These are phyloP conservation scores for maize (Zea mays) DNA, from an alignment of 176 grass and related monocot species.

Conservation along the genomic window DNA sequence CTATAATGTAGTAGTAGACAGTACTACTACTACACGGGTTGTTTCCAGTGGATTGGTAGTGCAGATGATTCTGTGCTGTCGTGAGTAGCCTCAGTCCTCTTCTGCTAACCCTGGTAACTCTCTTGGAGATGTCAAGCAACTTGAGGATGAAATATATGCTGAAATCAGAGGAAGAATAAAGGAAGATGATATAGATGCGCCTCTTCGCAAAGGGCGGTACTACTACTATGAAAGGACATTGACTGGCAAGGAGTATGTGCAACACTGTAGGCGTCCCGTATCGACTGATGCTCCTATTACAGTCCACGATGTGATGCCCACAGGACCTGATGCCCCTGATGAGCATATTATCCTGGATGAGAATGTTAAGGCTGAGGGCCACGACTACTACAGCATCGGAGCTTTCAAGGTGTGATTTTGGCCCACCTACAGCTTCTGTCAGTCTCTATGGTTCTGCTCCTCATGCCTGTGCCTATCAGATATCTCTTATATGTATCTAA, in stretches of 20 bases:
- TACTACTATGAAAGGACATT: slow-evolving; percentile 87
- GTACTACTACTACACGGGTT: neutral
- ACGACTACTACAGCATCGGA: slow-evolving; percentile 75
- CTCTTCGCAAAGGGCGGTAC: slow-evolving; percentile 54
- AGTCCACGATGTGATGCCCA: slow-evolving; percentile 71
- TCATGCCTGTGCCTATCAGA: neutral
- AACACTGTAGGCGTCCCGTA: slow-evolving; percentile 61
- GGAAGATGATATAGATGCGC: slow-evolving; percentile 71
- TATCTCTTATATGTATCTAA: slow-evolving; percentile 7
- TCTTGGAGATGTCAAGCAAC: slow-evolving; percentile 65
- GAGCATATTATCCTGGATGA: slow-evolving; percentile 91
- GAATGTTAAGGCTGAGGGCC: slow-evolving; percentile 69
- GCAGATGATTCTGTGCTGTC: neutral
- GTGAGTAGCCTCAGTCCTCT: neutral
- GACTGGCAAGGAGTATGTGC: slow-evolving; percentile 76
- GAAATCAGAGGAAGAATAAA: slow-evolving; percentile 89
- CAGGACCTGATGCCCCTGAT: slow-evolving; percentile 51
- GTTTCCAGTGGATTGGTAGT: neutral
- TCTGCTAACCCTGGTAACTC: neutral
- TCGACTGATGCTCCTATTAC: slow-evolving; percentile 46
- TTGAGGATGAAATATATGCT: slow-evolving; percentile 72
- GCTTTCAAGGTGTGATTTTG: slow-evolving; percentile 52
- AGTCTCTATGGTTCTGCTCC: neutral
- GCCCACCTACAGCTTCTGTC: neutral
- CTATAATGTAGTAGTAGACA: neutral